These are phyloP conservation scores for Zygosaccharomyces gambellarensis DNA, from an alignment of 805 yeast genomes.

Conservation along the genomic window DNA sequence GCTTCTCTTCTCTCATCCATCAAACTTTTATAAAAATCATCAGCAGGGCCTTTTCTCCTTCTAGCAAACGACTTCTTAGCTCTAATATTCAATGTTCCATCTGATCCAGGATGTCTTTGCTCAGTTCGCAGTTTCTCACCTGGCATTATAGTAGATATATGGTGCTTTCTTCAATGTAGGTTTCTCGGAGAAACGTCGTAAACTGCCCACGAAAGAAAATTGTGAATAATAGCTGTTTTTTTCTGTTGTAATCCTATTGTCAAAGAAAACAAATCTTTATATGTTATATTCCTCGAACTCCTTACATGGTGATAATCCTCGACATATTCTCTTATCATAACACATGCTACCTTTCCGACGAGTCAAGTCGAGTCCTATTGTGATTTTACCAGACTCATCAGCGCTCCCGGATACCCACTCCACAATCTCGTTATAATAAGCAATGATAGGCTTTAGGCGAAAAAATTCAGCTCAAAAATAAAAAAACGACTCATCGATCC, in stretches of 20 bases:
- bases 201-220: no score
- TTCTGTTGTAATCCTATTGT: not conserved
- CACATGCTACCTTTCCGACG: not conserved
- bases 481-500: not conserved
- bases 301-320: not conserved
- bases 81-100: not conserved
- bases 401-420: not conserved
- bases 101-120: not conserved
- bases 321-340: not conserved
- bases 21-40: constrained; percentile 12
- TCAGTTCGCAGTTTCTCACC: not conserved
- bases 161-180: not conserved
- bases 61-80: not conserved
- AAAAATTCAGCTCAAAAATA: not conserved
- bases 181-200: not conserved
- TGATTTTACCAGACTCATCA: not conserved
- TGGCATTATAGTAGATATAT: not conserved
- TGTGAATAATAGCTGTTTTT: no score
- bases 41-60: not conserved
- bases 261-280: not conserved
- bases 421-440: not conserved
- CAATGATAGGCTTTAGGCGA: not conserved
- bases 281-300: not conserved
- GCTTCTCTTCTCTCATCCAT: constrained; percentile 8
- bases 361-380: not conserved